These are phyloP conservation scores for Emmonsiellopsis sp. DNA, from an alignment of 2,329 filamentous ascomycete genomes.

Conservation along the genomic window DNA sequence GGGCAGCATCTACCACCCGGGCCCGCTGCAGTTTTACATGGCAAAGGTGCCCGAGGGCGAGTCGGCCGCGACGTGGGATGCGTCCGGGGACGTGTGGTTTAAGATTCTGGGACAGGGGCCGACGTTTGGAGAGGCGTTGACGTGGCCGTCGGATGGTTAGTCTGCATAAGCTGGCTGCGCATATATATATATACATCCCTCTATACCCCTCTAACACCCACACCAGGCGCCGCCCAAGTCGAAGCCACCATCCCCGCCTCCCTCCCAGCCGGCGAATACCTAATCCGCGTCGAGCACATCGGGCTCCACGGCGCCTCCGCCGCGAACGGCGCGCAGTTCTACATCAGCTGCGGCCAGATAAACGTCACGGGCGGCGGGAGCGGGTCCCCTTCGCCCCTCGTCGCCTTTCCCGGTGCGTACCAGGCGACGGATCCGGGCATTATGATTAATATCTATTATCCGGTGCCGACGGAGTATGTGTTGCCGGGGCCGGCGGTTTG, in stretches of 20 bases:
- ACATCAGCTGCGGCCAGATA: slow-evolving; percentile 35
- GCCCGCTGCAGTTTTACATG: slow-evolving; percentile 46
- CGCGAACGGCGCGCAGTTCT: slow-evolving; percentile 38
- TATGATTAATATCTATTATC: slow-evolving; percentile 10
- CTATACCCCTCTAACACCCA: no score
- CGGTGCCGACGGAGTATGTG: slow-evolving; percentile 5
- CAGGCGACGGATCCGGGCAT: slow-evolving; percentile 13
- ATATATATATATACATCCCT: not conserved
- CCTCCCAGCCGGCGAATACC: slow-evolving; percentile 39
- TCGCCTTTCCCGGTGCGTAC: slow-evolving; percentile 12
- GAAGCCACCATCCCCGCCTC: slow-evolving; percentile 34
- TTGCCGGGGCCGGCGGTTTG: slow-evolving; percentile 5
- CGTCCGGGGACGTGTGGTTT: slow-evolving; percentile 4
- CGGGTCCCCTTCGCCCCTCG: slow-evolving; percentile 5
- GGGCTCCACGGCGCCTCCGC: slow-evolving; percentile 35
- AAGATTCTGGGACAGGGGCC: slow-evolving; percentile 5
- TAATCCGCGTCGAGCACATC: slow-evolving; percentile 41
- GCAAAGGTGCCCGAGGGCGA: slow-evolving; percentile 37
- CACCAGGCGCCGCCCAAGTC: slow-evolving; percentile 18
- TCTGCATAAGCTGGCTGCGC: not conserved
- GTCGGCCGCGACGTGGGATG: slow-evolving; percentile 4
- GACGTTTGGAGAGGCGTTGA: not conserved
- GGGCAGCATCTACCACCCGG: slow-evolving; percentile 48
- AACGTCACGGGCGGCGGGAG: slow-evolving; percentile 36
- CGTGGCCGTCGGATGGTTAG: slow-evolving; percentile 4